These are phyloP conservation scores for Geranium incanum DNA, from an alignment of 441 rosid species.

Conservation along the genomic window DNA sequence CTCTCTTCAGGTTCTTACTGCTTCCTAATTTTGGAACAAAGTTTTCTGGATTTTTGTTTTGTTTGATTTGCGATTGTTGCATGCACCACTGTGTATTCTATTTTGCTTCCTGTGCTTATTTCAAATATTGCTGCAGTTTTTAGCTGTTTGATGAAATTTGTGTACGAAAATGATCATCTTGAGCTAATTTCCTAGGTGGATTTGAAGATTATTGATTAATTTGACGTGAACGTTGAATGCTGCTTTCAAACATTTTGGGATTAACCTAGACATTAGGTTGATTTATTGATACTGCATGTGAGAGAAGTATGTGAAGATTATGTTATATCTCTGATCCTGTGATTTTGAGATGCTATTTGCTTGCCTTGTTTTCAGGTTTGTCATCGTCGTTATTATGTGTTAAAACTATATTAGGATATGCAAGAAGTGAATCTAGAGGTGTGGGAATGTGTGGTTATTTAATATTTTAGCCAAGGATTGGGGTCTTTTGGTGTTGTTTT, in stretches of 20 bases:
- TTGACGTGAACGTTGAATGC: neutral
- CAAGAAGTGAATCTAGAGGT: neutral
- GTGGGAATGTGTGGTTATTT: neutral
- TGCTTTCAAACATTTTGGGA: neutral
- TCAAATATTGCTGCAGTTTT: neutral
- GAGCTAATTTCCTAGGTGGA: constrained; percentile 1
- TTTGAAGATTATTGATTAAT: neutral
- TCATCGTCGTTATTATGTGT: neutral
- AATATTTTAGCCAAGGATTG: neutral
- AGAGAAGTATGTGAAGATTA: neutral
- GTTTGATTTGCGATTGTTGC: neutral
- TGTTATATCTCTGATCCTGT: neutral
- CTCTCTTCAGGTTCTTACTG: constrained; percentile 4
- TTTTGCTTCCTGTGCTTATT: neutral
- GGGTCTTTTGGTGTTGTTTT: constrained; percentile 4
- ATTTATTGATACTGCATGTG: neutral
- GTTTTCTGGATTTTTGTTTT: neutral
- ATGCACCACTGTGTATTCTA: neutral
- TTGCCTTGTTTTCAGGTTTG: neutral
- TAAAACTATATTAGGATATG: neutral
- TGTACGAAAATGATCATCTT: neutral
- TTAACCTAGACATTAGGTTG: neutral
- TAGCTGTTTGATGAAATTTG: neutral
- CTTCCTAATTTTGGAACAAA: neutral
- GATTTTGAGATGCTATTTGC: neutral